Evolutionary conservation across 106 monocot genomes (phyloP).

Genomic region (Acorus gramineus): DNA sequence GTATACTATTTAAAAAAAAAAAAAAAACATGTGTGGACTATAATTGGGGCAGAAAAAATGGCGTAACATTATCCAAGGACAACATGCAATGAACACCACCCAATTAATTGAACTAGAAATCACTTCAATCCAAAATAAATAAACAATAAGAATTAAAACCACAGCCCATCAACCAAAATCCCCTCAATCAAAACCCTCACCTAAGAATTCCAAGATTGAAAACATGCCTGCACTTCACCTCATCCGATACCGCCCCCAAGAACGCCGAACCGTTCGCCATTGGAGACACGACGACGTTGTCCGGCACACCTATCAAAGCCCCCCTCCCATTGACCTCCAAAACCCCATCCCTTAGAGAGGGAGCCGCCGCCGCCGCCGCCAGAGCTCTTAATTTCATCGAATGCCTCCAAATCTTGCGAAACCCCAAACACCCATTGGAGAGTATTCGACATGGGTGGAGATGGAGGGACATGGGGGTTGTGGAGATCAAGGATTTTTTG

Average conservation of each 20-base stretch:
- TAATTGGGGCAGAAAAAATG: too few species aligned
- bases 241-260: constrained; percentile 24
- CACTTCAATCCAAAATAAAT: neutral
- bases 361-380: constrained; percentile 1
- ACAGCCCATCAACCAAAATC: neutral
- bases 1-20: too few species aligned
- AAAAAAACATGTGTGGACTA: too few species aligned
- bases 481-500: constrained; percentile 6
- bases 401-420: constrained; percentile 8
- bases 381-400: constrained; percentile 7
- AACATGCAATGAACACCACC: too few species aligned
- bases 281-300: constrained; percentile 21
- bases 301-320: constrained; percentile 20
- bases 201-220: constrained; percentile 32
- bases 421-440: constrained; percentile 2
- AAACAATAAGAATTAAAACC: neutral
- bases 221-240: constrained; percentile 23
- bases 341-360: constrained; percentile 15
- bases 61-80: too few species aligned
- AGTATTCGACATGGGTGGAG: neutral
- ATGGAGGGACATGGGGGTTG: constrained; percentile 3
- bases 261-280: constrained; percentile 6
- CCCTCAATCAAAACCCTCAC: constrained; percentile 4
- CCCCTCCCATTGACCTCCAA: constrained; percentile 32
- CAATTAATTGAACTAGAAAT: too few species aligned